Evolutionary conservation across 139 green algal genomes (phyloP).

Genomic region (Chlamydomonas asymmetrica): DNA sequence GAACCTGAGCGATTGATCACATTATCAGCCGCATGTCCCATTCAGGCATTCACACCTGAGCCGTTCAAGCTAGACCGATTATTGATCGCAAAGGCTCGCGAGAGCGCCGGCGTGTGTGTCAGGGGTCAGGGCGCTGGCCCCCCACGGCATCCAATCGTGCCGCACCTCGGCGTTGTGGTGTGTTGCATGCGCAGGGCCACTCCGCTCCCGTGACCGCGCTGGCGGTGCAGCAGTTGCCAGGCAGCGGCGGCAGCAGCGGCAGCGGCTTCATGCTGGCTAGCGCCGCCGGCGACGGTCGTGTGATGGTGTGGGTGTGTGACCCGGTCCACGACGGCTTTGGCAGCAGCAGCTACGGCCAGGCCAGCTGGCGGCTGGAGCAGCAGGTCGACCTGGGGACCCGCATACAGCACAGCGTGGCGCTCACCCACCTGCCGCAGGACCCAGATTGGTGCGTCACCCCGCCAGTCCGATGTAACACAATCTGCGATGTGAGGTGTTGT

Average conservation of each 20-base stretch:
- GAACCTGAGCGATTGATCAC: no score
- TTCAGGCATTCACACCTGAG: no score
- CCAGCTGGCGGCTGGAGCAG: constrained; percentile 41
- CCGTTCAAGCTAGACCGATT: no score
- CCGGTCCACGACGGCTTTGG: background rate
- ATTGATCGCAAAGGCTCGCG: no score
- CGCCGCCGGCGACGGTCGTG: constrained; percentile 46
- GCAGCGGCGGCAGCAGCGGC: background rate
- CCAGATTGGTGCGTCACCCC: constrained; percentile 40
- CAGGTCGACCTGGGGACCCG: constrained; percentile 46
- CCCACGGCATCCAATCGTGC: no score
- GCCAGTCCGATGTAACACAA: background rate
- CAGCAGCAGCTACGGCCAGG: constrained; percentile 5
- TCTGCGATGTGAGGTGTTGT: background rate
- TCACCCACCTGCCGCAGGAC: constrained; percentile 49
- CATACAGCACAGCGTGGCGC: constrained; percentile 61
- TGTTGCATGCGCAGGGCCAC: constrained; percentile 60
- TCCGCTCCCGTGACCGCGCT: constrained; percentile 56
- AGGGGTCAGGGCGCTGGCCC: no score
- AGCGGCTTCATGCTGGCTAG: constrained; percentile 43
- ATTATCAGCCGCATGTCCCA: no score
- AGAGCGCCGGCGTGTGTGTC: no score
- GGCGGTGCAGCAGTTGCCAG: constrained; percentile 31
- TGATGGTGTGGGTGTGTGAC: constrained; percentile 57
- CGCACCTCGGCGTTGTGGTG: no score